Base-by-base conservation (phyloP, 2,329 filamentous ascomycete species). In the Cercospora berteroae region DNA sequence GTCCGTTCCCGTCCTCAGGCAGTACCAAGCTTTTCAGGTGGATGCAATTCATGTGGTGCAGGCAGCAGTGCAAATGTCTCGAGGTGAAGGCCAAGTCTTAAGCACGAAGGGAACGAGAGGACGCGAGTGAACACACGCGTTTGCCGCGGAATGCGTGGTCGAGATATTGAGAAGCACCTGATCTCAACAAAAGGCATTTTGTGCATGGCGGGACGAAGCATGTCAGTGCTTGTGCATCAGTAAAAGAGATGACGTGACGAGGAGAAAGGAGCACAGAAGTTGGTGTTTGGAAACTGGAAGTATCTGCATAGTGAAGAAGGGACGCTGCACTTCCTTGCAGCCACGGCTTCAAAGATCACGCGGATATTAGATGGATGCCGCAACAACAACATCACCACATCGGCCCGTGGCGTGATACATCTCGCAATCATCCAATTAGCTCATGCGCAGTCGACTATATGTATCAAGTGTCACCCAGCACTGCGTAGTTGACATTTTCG, bases 371-470 rank as follows among this genome's bases (percentile, higher is more conserved):
- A 57, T 42, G 50, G 33, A 5, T 7, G 48, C 23, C 48, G 48
- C 12, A 27, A 18, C 48, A 42, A 10, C 44, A 52, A 44, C 31
- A 48, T 36, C 44, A 63, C 18, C 16, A 62, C 42, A 42, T 55
- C 39, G 5, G 58, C 48, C 6, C 23, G 23, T 66, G 64, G 64
- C 58, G 59, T 66, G 58, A 66, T 33, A 62, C 36, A 56, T 57
- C 58, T 44, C 48, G 18, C 64, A 52, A 66, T 52, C 64, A 36
- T 29, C 42, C 31, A 10, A 60, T 12, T 6, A 39, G 57, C 20
- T n/a, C 39, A 31, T 27, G 20, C 29, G 27, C 3, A 50, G 5
- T 8, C 48, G 4, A 29, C 23, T n/a, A 55, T 29, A 29, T 55
- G 23, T 9, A 27, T 1, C 5, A 23, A 25, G 18, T 7, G 18